Conservation (phyloP, 225 moss, liverwort and hornwort species). For the Sphagnum tenellum region DNA sequence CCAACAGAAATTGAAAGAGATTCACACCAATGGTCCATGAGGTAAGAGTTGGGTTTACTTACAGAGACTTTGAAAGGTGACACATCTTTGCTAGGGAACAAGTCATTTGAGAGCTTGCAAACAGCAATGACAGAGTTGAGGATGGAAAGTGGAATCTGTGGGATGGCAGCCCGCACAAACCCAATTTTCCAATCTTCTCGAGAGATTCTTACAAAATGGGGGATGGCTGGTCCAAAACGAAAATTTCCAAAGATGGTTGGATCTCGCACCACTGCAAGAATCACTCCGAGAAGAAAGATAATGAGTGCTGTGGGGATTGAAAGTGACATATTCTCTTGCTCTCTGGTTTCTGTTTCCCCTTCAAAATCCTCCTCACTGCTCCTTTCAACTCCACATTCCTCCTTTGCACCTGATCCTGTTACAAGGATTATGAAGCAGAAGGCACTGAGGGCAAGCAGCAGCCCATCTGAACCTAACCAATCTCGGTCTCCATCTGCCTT, state of each 20-base stretch:
- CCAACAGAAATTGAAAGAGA: no score
- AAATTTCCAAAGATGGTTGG: constrained; percentile 30
- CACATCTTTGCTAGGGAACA: constrained; percentile 61
- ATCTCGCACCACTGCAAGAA: constrained; percentile 49
- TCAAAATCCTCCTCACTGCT: neutral
- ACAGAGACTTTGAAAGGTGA: constrained; percentile 58
- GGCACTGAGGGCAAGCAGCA: constrained; percentile 51
- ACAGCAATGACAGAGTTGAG: constrained; percentile 84
- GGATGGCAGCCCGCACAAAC: constrained; percentile 66
- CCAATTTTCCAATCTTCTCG: constrained; percentile 65
- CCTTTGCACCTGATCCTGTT: constrained; percentile 24
- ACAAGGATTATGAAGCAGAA: constrained; percentile 48
- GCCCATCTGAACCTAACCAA: constrained; percentile 66
- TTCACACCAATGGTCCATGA: no score
- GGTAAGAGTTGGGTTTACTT: neutral
- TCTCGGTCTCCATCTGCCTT: constrained; percentile 32
- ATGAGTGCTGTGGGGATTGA: constrained; percentile 47
- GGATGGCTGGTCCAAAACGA: constrained; percentile 38
- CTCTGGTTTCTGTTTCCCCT: constrained; percentile 11
- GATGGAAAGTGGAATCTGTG: constrained; percentile 72
- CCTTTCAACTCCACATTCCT: constrained; percentile 24
- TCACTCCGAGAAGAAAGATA: constrained; percentile 52
- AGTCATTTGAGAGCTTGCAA: constrained; percentile 71
- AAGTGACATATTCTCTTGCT: constrained; percentile 12
- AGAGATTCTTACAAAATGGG: constrained; percentile 28